Percentiles rank a stretch among this genome's conserved stretches.
These are phyloP conservation scores for Calonectria honghensis DNA, from an alignment of 2,329 filamentous ascomycete genomes.

Conservation along the genomic window DNA sequence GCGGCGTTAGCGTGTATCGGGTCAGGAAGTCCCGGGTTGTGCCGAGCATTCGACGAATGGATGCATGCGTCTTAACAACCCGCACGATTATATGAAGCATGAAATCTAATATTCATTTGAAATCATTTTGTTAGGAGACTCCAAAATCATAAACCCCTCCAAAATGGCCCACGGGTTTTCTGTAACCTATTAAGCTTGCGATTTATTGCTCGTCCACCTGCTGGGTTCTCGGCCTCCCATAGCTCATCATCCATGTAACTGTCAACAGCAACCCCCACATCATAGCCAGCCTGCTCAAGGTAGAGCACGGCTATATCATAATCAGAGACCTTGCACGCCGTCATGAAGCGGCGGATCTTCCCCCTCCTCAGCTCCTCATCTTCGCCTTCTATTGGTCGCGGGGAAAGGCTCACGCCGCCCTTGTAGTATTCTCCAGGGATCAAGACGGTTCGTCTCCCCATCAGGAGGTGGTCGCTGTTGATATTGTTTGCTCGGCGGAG, in stretches of 20 bases:
- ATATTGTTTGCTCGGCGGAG: slow-evolving; percentile 82
- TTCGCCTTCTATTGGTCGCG: slow-evolving; percentile 82
- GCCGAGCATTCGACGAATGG: slow-evolving; percentile 53
- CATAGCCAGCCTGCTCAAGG: slow-evolving; percentile 80
- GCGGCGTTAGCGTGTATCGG: slow-evolving; percentile 58
- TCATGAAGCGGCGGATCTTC: slow-evolving; percentile 86
- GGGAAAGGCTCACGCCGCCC: slow-evolving; percentile 80
- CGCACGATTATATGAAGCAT: slow-evolving; percentile 55
- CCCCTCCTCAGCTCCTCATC: slow-evolving; percentile 83
- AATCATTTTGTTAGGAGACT: slow-evolving; percentile 32
- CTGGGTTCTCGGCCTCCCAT: slow-evolving; percentile 83
- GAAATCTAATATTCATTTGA: slow-evolving; percentile 53
- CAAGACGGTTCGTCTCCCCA: slow-evolving; percentile 80
- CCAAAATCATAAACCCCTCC: slow-evolving; percentile 55
- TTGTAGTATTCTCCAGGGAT: slow-evolving; percentile 84
- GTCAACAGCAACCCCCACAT: slow-evolving; percentile 78
- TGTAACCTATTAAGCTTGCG: slow-evolving; percentile 55
- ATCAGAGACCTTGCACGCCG: slow-evolving; percentile 84
- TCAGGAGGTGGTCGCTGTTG: slow-evolving; percentile 81
- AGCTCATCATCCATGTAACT: slow-evolving; percentile 82
- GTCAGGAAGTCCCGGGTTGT: slow-evolving; percentile 53
- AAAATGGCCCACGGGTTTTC: slow-evolving; percentile 58
- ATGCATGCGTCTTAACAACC: slow-evolving; percentile 50
- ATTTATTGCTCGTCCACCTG: slow-evolving; percentile 46
- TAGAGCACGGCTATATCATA: slow-evolving; percentile 86